Conservation (phyloP, 2,329 filamentous ascomycete genomes). For the Lachnellula arida region DNA sequence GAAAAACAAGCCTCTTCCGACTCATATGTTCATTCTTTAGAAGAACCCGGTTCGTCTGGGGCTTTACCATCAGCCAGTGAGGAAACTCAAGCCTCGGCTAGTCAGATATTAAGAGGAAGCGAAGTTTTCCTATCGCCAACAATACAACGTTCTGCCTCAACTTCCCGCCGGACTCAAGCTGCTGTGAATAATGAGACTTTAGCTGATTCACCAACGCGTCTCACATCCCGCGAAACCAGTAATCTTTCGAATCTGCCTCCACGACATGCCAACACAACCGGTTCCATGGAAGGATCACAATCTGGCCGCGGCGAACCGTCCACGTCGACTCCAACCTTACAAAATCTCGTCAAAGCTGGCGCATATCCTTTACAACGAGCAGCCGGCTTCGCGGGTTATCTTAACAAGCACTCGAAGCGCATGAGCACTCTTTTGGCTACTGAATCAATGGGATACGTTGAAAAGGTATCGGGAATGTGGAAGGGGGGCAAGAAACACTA, state of each 20-base stretch:
- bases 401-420: conserved; percentile 71
- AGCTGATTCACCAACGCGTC: conserved; percentile 21
- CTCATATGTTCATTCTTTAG: conserved; percentile 69
- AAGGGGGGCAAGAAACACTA: conserved; percentile 89
- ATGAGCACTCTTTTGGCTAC: conserved; percentile 80
- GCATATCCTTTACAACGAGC: conserved; percentile 79
- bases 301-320: conserved; percentile 30
- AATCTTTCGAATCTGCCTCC: conserved; percentile 9
- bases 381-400: conserved; percentile 74
- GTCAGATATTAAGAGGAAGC: conserved; percentile 82
- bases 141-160: conserved; percentile 46
- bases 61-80: conserved; percentile 65
- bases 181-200: conserved; percentile 11
- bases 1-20: conserved; percentile 62
- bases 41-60: conserved; percentile 70
- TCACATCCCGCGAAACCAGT: background rate
- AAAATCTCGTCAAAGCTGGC: conserved; percentile 56
- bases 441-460: conserved; percentile 93
- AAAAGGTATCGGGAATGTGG: conserved; percentile 97
- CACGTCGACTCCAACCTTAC: conserved; percentile 46
- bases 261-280: conserved; percentile 22
- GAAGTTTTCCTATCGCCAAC: conserved; percentile 84
- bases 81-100: conserved; percentile 74
- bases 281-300: conserved; percentile 20
- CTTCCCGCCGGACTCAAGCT: conserved; percentile 15